Evolutionary conservation across 2,329 filamentous ascomycete species (phyloP).

Genomic region (Zasmidium angulare): DNA sequence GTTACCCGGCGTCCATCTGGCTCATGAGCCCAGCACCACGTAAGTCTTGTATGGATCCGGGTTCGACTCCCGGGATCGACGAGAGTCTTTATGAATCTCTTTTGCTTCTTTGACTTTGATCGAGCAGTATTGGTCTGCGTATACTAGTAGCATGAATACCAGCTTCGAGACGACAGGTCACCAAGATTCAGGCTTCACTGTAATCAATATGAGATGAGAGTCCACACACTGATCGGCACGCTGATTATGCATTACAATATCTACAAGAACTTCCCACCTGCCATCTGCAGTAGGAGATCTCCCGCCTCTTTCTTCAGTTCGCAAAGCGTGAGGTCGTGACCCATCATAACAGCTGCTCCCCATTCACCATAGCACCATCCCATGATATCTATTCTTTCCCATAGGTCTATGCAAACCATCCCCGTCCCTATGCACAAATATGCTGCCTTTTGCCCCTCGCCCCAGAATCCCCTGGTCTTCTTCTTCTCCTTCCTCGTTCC

Average conservation of each 20-base stretch:
- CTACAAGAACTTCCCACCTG: constrained; percentile 17
- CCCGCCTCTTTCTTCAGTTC: not conserved
- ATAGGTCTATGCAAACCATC: constrained; percentile 1
- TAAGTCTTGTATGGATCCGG: no score
- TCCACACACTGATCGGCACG: not conserved
- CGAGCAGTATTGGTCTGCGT: no score
- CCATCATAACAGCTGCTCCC: constrained; percentile 5
- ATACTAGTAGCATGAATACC: no score
- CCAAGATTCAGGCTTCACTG: no score
- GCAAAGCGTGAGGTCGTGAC: constrained; percentile 21
- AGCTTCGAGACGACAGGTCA: no score
- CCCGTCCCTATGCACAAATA: not conserved
- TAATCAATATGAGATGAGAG: not conserved
- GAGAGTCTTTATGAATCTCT: no score
- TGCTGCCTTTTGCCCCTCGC: no score
- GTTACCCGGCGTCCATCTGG: no score
- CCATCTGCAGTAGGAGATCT: constrained; percentile 13
- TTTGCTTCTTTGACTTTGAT: no score
- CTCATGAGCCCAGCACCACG: no score
- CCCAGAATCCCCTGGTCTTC: constrained; percentile 11
- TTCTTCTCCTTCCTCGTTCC: constrained; percentile 12
- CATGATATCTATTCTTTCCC: not conserved
- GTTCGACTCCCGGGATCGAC: no score
- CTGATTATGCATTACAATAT: constrained; percentile 24
- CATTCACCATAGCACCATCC: not conserved